A percentile compares a stretch with the other conserved stretches of the same genome.
Conservation (phyloP, 2,329 filamentous ascomycete genomes). For the Zasmidium citrigriseum region DNA sequence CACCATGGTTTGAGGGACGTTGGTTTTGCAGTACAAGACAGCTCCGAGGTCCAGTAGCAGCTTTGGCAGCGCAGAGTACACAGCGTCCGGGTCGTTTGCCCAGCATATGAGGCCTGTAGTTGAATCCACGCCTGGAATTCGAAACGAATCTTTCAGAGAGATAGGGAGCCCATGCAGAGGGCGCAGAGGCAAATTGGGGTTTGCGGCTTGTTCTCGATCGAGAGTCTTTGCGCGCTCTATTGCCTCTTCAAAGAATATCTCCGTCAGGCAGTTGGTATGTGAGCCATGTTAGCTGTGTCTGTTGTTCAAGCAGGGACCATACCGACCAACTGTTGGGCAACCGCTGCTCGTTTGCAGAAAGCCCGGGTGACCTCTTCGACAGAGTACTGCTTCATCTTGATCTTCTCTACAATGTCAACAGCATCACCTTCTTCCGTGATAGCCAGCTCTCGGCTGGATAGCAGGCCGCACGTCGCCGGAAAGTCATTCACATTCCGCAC, state of each 20-base stretch:
- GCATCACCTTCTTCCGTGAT: slow-evolving; percentile 57
- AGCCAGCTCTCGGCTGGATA: slow-evolving; percentile 42
- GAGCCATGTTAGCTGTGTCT: neutral
- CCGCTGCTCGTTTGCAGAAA: slow-evolving; percentile 39
- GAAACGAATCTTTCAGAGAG: slow-evolving; percentile 51
- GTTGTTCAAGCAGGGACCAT: too few species aligned
- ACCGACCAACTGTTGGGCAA: neutral
- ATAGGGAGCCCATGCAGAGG: slow-evolving; percentile 55
- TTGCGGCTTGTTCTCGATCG: slow-evolving; percentile 23
- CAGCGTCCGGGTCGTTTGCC: slow-evolving; percentile 31
- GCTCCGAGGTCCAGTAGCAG: slow-evolving; percentile 50
- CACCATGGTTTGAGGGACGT: slow-evolving; percentile 51
- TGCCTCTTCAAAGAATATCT: slow-evolving; percentile 47
- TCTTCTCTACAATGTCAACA: slow-evolving; percentile 37
- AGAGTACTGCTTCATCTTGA: slow-evolving; percentile 33
- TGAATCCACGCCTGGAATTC: slow-evolving; percentile 10
- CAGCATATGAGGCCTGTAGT: slow-evolving; percentile 9
- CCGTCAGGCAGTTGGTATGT: slow-evolving; percentile 31
- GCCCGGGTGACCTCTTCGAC: slow-evolving; percentile 33
- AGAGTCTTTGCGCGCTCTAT: slow-evolving; percentile 26
- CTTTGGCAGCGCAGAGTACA: slow-evolving; percentile 44
- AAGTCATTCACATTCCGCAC: neutral
- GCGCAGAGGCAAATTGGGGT: slow-evolving; percentile 16
- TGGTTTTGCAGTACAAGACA: slow-evolving; percentile 56
- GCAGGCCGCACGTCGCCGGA: neutral